Conservation (phyloP, 371 early-diverging fungal species). For the Chytridium lagenaria region DNA sequence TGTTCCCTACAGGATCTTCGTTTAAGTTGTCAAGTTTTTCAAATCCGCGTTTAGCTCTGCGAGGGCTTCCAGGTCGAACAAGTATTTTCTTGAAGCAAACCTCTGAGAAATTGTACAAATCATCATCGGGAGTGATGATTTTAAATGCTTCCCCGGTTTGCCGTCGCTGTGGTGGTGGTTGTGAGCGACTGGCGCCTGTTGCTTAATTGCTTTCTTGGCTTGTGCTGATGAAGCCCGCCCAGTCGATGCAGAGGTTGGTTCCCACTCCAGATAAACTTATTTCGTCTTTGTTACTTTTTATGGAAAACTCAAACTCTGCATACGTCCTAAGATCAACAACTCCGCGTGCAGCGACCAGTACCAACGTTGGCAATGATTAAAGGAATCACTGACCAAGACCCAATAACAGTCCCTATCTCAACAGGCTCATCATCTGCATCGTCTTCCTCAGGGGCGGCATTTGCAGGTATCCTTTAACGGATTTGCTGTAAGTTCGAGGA, state of each 20-base stretch:
- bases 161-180: too few relatives aligned
- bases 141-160: not conserved
- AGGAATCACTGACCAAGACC: slow-evolving; percentile 33
- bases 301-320: slow-evolving; percentile 40
- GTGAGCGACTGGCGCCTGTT: too few relatives aligned
- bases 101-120: slow-evolving; percentile 2
- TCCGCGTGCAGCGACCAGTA: slow-evolving; percentile 33
- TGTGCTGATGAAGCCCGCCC: not conserved
- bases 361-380: slow-evolving; percentile 37
- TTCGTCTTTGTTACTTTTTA: not conserved
- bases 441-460: not conserved
- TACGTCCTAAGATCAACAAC: slow-evolving; percentile 43
- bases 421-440: not conserved
- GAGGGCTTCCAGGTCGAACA: not conserved
- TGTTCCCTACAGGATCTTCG: slow-evolving; percentile 17
- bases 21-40: not conserved
- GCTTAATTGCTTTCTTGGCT: not conserved
- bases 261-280: not conserved
- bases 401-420: slow-evolving; percentile 41
- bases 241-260: not conserved
- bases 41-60: not conserved
- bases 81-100: not conserved
- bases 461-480: slow-evolving; percentile 8
- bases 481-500: slow-evolving; percentile 24
- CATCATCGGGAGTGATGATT: not conserved